Base-by-base conservation (phyloP, 495 filamentous ascomycete species). In the Hypoxylon perforatum region DNA sequence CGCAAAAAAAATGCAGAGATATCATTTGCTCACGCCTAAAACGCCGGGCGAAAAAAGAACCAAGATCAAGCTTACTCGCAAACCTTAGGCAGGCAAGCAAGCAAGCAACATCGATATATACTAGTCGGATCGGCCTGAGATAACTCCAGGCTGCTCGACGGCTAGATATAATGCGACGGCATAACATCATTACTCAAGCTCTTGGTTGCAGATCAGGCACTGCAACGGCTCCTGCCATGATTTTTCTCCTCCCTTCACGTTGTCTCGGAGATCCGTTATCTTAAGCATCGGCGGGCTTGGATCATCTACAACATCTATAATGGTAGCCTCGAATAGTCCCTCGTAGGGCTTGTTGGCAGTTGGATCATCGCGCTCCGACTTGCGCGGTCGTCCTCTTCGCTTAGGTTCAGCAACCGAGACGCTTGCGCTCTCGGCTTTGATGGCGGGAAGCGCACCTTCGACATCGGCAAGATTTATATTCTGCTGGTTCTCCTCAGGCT, bases 191-290 rank as follows among this genome's bases (percentile, higher is more conserved):
- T 63, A 76, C 22, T 78, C 70, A 39, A 82, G 79, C 18, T 76
- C 67, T 11, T 70, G 61, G 21, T 71, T 70, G 47, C 81, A 83
- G 9, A 82, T 68, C 11, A 82, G 70, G 38, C 81, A 83, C 25
- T 71, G 71, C 8, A 82, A 71, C 0, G 73, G 76, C 49, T 83
- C 81, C 3, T 73, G 78, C 81, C 81, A 83, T 6, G 75, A 70
- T 71, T 80, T 83, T 22, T 78, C 76, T 14, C 81, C 80, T 6
- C 76, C 80, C 0, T 60, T 69, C 10, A 82, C 70, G 7, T 71
- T 76, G 39, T 77, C 65, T 22, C 81, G 73, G 6, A 82, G 70
- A 48, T 84, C 81, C 9, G 65, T 76, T 48, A 84, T 75, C 55
- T 82, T 78, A 4, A 82, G 55, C 5, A 74, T 38, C 0, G 78